Evolutionary conservation across 2,329 filamentous ascomycete species (phyloP).

Genomic region (Colletotrichum kahawae): DNA sequence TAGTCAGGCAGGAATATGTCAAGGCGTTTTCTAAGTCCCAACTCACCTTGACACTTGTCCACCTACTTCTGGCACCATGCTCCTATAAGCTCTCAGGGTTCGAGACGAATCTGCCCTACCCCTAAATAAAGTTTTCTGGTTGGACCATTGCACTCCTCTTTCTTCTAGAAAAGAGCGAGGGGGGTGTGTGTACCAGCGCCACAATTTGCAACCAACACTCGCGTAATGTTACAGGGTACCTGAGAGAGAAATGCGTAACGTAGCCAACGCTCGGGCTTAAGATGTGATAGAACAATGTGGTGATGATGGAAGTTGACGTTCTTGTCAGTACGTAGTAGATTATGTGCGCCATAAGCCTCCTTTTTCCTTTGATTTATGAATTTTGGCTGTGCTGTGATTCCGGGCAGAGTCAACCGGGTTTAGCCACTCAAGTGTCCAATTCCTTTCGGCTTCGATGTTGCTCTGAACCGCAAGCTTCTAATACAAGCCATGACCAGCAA

Average conservation of each 20-base stretch:
- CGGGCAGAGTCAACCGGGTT: fast-evolving
- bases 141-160: not conserved
- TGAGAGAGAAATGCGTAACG: not conserved
- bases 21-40: not conserved
- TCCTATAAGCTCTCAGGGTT: not conserved
- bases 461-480: not conserved
- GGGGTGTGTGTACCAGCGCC: not conserved
- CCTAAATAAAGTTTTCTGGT: not conserved
- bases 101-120: not conserved
- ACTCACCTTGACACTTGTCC: not conserved
- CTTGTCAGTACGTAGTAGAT: not conserved
- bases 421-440: conserved; percentile 33
- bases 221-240: not conserved
- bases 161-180: not conserved
- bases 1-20: not conserved
- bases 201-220: not conserved
- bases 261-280: not conserved
- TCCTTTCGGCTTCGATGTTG: not conserved
- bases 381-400: not conserved
- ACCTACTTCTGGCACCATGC: not conserved
- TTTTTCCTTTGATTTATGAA: not conserved
- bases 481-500: not conserved
- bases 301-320: not conserved
- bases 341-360: not conserved
- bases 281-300: not conserved